These are phyloP conservation scores for Paratinospora sagittata DNA, from an alignment of 164 flowering plant species.

Conservation along the genomic window DNA sequence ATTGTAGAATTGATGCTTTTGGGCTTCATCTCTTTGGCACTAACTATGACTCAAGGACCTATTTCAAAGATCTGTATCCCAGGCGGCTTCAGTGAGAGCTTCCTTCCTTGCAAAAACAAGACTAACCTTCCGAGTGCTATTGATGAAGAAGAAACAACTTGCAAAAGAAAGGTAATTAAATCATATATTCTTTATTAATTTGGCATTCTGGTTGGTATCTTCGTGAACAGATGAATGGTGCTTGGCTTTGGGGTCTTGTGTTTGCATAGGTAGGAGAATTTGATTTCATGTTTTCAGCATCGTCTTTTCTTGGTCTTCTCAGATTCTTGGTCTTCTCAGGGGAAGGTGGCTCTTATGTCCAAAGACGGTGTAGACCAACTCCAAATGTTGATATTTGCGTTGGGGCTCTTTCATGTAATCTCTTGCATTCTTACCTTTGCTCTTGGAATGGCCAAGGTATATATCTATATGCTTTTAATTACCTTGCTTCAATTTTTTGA, in stretches of 20 bases:
- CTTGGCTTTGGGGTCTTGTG: too few relatives aligned
- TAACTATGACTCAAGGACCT: too few relatives aligned
- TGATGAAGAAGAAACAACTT: too few relatives aligned
- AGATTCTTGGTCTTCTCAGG: conserved; percentile 31
- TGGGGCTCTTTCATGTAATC: conserved; percentile 41
- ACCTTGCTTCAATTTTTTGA: too few relatives aligned
- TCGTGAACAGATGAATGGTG: background rate
- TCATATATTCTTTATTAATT: too few relatives aligned
- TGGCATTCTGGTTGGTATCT: too few relatives aligned
- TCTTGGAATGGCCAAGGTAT: conserved; percentile 57
- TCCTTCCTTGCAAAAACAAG: conserved; percentile 45
- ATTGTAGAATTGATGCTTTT: conserved; percentile 55
- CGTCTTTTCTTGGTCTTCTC: background rate
- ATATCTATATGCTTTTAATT: background rate
- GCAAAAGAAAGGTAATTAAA: too few relatives aligned
- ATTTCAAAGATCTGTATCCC: too few relatives aligned
- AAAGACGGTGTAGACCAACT: conserved; percentile 35
- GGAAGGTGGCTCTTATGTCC: conserved; percentile 47
- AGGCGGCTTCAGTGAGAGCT: conserved; percentile 27
- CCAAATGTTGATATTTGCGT: conserved; percentile 38
- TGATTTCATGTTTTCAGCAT: too few relatives aligned
- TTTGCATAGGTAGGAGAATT: too few relatives aligned
- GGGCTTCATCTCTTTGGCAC: conserved; percentile 31
- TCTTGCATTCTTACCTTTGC: conserved; percentile 41
- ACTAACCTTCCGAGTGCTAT: background rate